Percentiles rank a stretch among this genome's conserved stretches.
phyloP scores from a whole-genome alignment of 257 asterid species.

The Vinca minor region DNA sequence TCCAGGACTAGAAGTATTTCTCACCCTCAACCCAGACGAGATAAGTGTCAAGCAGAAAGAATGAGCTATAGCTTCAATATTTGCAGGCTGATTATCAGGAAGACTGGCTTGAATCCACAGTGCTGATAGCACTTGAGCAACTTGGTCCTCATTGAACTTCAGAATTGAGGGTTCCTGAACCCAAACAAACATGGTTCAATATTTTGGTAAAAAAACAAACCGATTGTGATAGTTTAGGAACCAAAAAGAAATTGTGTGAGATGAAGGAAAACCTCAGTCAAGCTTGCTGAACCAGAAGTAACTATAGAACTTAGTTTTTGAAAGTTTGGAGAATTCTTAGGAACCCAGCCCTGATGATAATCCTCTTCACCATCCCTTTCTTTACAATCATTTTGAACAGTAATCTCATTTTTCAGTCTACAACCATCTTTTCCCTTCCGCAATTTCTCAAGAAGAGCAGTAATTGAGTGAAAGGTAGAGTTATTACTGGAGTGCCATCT shows the following conservation, averaged over 20 bases:
- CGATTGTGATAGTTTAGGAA: neutral
- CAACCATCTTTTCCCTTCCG: slow-evolving; percentile 60
- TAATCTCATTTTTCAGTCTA: slow-evolving; percentile 30
- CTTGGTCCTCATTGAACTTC: slow-evolving; percentile 80
- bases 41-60: slow-evolving; percentile 72
- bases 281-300: slow-evolving; percentile 48
- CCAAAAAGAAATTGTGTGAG: slow-evolving; percentile 1
- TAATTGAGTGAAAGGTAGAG: slow-evolving; percentile 73
- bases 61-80: slow-evolving; percentile 88
- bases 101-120: slow-evolving; percentile 78
- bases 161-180: slow-evolving; percentile 64
- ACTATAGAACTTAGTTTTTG: no score
- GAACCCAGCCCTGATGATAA: slow-evolving; percentile 53
- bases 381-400: slow-evolving; percentile 42
- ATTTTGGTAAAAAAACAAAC: no score
- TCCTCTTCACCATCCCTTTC: slow-evolving; percentile 56
- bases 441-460: slow-evolving; percentile 87
- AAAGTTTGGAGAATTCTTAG: slow-evolving; percentile 65
- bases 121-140: slow-evolving; percentile 69
- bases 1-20: neutral
- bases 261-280: slow-evolving; percentile 29
- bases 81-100: slow-evolving; percentile 75
- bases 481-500: slow-evolving; percentile 56
- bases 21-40: slow-evolving; percentile 63
- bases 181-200: slow-evolving; percentile 2